Evolutionary conservation across 148 eudicot genomes (phyloP), one percentile per base, ranked within the genome.

Genomic region (Bassia scoparia): DNA sequence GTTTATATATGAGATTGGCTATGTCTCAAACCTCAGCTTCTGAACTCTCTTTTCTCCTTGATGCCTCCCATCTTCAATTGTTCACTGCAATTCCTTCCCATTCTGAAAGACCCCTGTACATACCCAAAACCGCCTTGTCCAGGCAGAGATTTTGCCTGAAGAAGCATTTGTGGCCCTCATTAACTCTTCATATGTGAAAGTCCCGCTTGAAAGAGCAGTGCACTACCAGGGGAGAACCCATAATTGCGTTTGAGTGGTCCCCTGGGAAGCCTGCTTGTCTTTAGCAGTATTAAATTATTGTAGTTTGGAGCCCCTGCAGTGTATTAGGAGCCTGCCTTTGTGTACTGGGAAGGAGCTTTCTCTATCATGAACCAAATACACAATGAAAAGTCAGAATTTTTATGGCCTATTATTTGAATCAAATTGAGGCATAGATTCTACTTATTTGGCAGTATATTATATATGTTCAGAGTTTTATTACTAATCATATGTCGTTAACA

Each of bases 11-110:
- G 90, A 16, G 84, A 85, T 54, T n/a, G n/a, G 56, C 85, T 86
- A 62, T 23, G 83, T 86, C 48, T 86, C 87, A n/a, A 16, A 86
- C 85, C 72, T 86, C 89, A 31, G 89, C 82, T n/a, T 27, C 56
- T 79, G 56, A n/a, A 86, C 77, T 86, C 89, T 27, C 85, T 71
- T 52, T n/a, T 86, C 87, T n/a, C 87, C 89, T 74, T 86, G 89
- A 55, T 76, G 7, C 89, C 86, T 69, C 87, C 89, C 77, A 79
- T 77, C 69, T 80, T n/a, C n/a, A n/a, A n/a, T 64, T 76, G 85
- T 65, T 86, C 5, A 86, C 85, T n/a, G 89, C 89, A 61, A 86
- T 74, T 81, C 83, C 67, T 82, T 86, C 72, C 87, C 84, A 70
- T 82, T 81, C 0, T 77, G 82, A 54, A 86, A n/a, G n/a, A n/a